Evolutionary conservation across 129 eudicot genomes (phyloP).

Genomic region (Chrysanthemum makinoi): DNA sequence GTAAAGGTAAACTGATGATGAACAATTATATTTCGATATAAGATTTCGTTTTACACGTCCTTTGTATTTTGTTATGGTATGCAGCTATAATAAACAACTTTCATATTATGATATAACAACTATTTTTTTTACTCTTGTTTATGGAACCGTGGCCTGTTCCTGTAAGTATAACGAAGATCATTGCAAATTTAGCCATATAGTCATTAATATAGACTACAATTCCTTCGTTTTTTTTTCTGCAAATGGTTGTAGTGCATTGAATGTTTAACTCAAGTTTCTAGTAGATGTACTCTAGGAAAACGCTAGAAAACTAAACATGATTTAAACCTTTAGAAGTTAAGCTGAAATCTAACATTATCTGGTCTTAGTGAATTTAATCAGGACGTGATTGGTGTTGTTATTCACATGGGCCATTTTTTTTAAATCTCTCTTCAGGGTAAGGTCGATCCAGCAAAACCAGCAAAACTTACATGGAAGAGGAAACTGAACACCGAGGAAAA

Average conservation of each 20-base stretch:
- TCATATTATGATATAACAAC: too few species aligned
- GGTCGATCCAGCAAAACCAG: constrained; percentile 62
- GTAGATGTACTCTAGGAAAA: neutral
- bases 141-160: too few species aligned
- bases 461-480: constrained; percentile 72
- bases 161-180: too few species aligned
- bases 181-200: too few species aligned
- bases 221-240: neutral
- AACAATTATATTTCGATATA: too few species aligned
- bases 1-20: too few species aligned
- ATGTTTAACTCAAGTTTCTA: neutral
- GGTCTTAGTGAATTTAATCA: constrained; percentile 7
- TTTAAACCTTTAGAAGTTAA: neutral
- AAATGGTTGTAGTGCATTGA: constrained; percentile 19
- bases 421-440: constrained; percentile 35
- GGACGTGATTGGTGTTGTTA: constrained; percentile 13
- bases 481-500: constrained; percentile 44
- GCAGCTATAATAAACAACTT: too few species aligned
- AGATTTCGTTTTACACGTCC: too few species aligned
- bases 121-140: too few species aligned
- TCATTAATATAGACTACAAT: too few species aligned
- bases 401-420: neutral
- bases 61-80: too few species aligned
- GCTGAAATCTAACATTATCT: constrained; percentile 11
- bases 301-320: neutral